Base-by-base conservation (phyloP, 768 basidiomycete species). In the Leccinum broughii region DNA sequence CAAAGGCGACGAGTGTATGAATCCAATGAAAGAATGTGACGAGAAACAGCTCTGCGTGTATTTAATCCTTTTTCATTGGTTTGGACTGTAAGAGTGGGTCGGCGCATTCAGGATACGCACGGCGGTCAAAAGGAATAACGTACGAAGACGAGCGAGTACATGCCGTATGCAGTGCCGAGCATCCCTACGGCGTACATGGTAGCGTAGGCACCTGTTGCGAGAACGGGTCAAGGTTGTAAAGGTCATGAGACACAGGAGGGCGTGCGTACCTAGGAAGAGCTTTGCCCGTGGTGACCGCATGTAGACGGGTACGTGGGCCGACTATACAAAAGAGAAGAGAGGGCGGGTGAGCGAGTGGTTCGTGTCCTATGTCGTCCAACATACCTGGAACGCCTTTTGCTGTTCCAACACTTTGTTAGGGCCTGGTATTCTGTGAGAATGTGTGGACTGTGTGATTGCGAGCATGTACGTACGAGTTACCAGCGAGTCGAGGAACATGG, bases 381-480 rank as follows among this genome's bases (percentile, higher is more conserved):
- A 37, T 60, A 90, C 91, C 81, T 92, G 91, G 73, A 84, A 80
- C 50, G 70, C 61, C 77, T 76, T 84, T 76, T 92, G 90, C 70
- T 76, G 86, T 76, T 87, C 83, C 46, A 84, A 72, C 62, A 90
- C 80, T 57, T 72, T 71, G 78, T 92, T 89, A 65, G 85, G 87
- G 72, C 81, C 85, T 85, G 6, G 3, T 13, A 17, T 0, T 20
- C 3, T 24, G 17, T 51, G 7, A 32, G 22, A 51, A 0, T 7
- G 0, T 4, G 22, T 24, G 4, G 0, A 6, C 20, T 15, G 11
- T 15, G 11, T 9, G 34, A 7, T 32, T 15, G 5, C 9, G 10
- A 37, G 39, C 8, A 41, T 20, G 26, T 3, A 76, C 85, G 62
- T 72, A 90, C 89, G 83, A 78, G 87, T 81, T 72, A 87, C 84